Percentiles rank a stretch among this genome's conserved stretches.
Evolutionary conservation across 768 basidiomycete species (phyloP).

Genomic region (Russula lepida): DNA sequence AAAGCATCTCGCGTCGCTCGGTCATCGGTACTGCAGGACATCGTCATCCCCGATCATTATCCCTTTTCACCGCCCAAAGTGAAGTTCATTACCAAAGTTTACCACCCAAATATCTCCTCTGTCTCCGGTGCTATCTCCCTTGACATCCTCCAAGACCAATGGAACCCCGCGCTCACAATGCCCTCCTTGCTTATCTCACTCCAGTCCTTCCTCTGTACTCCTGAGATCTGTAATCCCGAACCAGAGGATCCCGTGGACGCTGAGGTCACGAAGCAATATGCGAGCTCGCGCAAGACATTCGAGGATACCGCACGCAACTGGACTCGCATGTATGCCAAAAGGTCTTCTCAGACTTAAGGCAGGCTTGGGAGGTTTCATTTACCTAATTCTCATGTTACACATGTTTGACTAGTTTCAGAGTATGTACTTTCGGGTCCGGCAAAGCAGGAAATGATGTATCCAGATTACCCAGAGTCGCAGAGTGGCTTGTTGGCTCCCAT

Average conservation of each 20-base stretch:
- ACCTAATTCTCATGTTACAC: slow-evolving; percentile 74
- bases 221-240: slow-evolving; percentile 81
- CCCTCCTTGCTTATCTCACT: slow-evolving; percentile 92
- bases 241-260: slow-evolving; percentile 96
- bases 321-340: slow-evolving; percentile 87
- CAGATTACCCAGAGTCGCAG: no score
- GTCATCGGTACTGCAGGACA: slow-evolving; percentile 50
- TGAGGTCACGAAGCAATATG: slow-evolving; percentile 94
- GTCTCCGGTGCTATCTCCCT: slow-evolving; percentile 91
- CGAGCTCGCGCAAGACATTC: slow-evolving; percentile 77
- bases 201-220: slow-evolving; percentile 85
- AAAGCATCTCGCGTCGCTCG: not conserved
- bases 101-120: slow-evolving; percentile 92
- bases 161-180: slow-evolving; percentile 89
- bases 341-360: slow-evolving; percentile 34
- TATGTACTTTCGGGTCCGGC: slow-evolving; percentile 58
- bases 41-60: slow-evolving; percentile 83
- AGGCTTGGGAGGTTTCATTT: slow-evolving; percentile 40
- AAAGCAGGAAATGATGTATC: not conserved
- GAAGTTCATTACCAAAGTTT: slow-evolving; percentile 96
- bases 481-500: not conserved
- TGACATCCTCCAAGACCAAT: slow-evolving; percentile 78
- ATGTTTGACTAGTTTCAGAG: slow-evolving; percentile 74
- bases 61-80: slow-evolving; percentile 93
- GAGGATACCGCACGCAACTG: slow-evolving; percentile 90